phyloP scores from a whole-genome alignment of 148 eudicot genomes.

The Selenicereus undatus region DNA sequence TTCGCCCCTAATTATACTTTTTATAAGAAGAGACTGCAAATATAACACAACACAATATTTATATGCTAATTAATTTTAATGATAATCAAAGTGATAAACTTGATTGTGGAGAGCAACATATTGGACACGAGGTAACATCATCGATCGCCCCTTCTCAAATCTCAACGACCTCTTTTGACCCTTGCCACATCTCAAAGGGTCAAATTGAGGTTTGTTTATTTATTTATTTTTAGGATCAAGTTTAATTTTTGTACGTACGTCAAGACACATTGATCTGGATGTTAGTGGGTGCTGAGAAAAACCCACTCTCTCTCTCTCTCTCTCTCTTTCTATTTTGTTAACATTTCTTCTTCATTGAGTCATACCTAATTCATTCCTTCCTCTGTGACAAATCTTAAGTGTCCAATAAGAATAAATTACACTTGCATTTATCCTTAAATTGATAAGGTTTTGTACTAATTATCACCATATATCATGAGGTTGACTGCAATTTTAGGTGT shows the following conservation, averaged over 20 bases:
- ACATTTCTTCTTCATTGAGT: conserved; percentile 6
- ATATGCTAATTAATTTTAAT: no score
- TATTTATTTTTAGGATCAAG: background rate
- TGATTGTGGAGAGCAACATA: background rate
- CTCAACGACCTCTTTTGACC: background rate
- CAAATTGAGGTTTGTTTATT: background rate
- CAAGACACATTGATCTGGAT: background rate
- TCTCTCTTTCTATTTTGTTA: background rate
- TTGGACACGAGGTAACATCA: background rate
- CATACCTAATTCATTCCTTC: background rate
- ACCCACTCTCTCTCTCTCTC: background rate
- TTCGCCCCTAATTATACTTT: no score
- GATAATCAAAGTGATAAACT: background rate
- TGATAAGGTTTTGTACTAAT: background rate
- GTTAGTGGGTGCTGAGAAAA: background rate
- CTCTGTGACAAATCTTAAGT: no score
- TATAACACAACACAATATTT: no score
- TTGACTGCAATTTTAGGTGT: background rate
- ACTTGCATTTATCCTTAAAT: no score
- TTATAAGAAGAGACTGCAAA: background rate
- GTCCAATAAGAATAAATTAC: no score
- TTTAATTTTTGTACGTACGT: background rate
- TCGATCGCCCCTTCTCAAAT: background rate
- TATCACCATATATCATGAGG: background rate
- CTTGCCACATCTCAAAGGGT: background rate